A percentile compares a stretch with the other conserved stretches of the same genome.
These are phyloP conservation scores for Lentinula boryana DNA, from an alignment of 768 basidiomycete genomes.

Conservation along the genomic window DNA sequence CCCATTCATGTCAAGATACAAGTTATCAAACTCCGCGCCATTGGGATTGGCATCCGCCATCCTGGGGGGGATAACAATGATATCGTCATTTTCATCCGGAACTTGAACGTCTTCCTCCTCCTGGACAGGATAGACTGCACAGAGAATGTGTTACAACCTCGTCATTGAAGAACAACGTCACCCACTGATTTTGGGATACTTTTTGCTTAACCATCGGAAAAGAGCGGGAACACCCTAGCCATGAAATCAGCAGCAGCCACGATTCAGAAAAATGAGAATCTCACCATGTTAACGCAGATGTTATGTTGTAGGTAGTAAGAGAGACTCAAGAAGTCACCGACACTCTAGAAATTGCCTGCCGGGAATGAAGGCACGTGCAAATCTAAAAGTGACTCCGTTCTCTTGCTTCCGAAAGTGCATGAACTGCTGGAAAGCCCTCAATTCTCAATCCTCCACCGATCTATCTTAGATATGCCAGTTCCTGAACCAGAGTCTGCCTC, in stretches of 20 bases:
- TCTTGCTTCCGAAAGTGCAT: background rate
- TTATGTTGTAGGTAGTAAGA: background rate
- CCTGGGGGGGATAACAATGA: slow-evolving; percentile 70
- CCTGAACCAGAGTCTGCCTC: slow-evolving; percentile 7
- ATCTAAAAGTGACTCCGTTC: background rate
- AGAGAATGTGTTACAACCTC: background rate
- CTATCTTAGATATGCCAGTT: background rate
- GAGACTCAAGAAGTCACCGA: background rate
- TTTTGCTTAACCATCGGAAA: slow-evolving; percentile 97
- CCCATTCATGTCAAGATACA: slow-evolving; percentile 99
- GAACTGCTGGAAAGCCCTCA: background rate
- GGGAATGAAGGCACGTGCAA: background rate
- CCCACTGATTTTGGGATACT: slow-evolving; percentile 95
- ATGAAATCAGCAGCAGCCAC: background rate
- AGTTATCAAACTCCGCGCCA: slow-evolving; percentile 88
- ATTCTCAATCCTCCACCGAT: background rate
- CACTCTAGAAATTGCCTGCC: background rate
- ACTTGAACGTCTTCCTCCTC: slow-evolving; percentile 81
- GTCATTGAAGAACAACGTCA: slow-evolving; percentile 8
- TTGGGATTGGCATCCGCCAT: slow-evolving; percentile 88
- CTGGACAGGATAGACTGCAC: slow-evolving; percentile 63
- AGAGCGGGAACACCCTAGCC: slow-evolving; percentile 92
- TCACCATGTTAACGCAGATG: background rate
- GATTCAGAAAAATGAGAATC: background rate
- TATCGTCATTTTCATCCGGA: slow-evolving; percentile 59